Evolutionary conservation across 1,284 basidiomycete species (phyloP).

Genomic region (Cryptococcus hybrid): DNA sequence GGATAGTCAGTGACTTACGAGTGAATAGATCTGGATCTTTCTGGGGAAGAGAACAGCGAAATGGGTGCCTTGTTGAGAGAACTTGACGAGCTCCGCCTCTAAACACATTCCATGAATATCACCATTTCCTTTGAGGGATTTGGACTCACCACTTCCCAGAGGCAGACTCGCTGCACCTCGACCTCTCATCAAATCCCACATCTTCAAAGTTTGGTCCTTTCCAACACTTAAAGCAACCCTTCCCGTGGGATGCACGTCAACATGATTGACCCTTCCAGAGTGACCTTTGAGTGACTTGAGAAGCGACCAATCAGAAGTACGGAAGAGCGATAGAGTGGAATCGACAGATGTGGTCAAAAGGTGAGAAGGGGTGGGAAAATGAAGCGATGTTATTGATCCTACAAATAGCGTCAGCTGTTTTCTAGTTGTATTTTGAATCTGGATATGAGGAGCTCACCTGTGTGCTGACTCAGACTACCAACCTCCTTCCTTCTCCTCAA

Average conservation of each 20-base stretch:
- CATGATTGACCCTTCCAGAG: conserved; percentile 83
- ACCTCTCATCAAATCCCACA: conserved; percentile 99
- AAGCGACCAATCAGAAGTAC: conserved; percentile 88
- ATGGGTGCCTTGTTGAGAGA: conserved; percentile 69
- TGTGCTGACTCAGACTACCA: conserved; percentile 86
- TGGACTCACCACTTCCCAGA: conserved; percentile 68
- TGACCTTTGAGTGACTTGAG: conserved; percentile 87
- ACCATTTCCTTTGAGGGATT: too few species aligned
- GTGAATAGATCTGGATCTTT: conserved; percentile 76
- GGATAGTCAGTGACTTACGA: conserved; percentile 55
- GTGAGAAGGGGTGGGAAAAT: conserved; percentile 84
- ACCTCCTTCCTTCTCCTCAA: conserved; percentile 84
- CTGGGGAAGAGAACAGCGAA: conserved; percentile 76
- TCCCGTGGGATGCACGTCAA: conserved; percentile 88
- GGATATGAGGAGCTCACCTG: conserved; percentile 59
- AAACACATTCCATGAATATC: neutral
- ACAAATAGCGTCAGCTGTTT: neutral
- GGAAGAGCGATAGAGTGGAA: conserved; percentile 83
- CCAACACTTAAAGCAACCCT: conserved; percentile 89
- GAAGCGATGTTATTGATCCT: conserved; percentile 88
- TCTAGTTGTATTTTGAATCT: neutral
- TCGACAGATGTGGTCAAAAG: conserved; percentile 88
- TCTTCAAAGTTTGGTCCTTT: conserved; percentile 81
- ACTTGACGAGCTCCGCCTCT: conserved; percentile 87
- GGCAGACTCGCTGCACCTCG: conserved; percentile 85